Base-by-base conservation (phyloP, 768 basidiomycete genomes). In the Rhodosporidiobolus sp. region DNA sequence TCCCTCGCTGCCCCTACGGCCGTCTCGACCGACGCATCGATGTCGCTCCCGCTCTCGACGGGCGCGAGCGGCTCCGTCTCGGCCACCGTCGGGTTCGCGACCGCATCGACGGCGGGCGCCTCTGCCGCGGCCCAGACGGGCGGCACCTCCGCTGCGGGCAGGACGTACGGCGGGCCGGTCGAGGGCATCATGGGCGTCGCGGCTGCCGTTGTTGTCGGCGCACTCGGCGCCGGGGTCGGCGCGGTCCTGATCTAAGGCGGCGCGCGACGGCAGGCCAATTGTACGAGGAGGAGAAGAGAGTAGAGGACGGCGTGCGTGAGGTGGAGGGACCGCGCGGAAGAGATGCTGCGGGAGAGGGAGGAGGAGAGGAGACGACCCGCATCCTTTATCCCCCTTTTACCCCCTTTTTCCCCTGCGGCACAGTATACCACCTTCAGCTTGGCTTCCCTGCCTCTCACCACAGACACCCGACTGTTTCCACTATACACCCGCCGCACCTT, bases 11-110 rank as follows among this genome's bases (percentile, higher is more conserved):
- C 57, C 14, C 63, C 72, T 12, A 69, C 67, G 2, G 72, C 72
- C 28, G 62, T 61, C n/a, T 73, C 72, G 24, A 64, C 62, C 34
- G 72, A 63, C 48, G 57, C 45, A 0, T 28, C 63, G 14, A 32
- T 73, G 28, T 54, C 63, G 26, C 60, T 73, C 54, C 72, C 72
- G 48, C 63, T 73, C 32, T 64, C 62, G 43, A 54, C 72, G 30
- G 72, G 72, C 30, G 63, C 50, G 24, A n/a, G 56, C 10, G 67
- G 66, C 4, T 73, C 72, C 38, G n/a, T 73, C 55, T 64, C 67
- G 4, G 63, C 58, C 26, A 43, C 61, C 26, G 43, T 68, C 52
- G 57, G 56, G 4, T 67, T 53, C 55, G 61, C 62, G 46, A 56
- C 60, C 48, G 45, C 63, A 7, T 35, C 56, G 12, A 48, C 52